Evolutionary conservation across 257 asterid species (phyloP).

Genomic region (Pogostemon cablin): DNA sequence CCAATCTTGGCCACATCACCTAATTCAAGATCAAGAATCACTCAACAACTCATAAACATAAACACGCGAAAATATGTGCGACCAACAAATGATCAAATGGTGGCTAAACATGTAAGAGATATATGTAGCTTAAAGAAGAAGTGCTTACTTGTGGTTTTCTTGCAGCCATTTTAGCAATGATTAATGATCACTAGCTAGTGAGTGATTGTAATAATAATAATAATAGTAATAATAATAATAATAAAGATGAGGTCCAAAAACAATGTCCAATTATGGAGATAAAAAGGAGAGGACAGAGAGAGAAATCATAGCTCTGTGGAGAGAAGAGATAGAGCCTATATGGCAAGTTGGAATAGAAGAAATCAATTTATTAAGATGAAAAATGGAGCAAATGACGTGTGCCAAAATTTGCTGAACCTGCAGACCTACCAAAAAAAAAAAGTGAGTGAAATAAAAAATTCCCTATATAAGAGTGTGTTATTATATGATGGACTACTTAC

Average conservation of each 20-base stretch:
- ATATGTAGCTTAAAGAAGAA: not conserved
- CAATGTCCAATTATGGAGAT: constrained; percentile 10
- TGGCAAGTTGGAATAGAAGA: constrained; percentile 38
- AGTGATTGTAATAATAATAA: not conserved
- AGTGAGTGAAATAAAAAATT: constrained; percentile 33
- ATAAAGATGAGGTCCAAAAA: constrained; percentile 9
- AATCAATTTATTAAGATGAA: not conserved
- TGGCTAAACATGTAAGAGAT: too few species aligned
- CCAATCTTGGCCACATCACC: constrained; percentile 71
- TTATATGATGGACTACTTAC: too few species aligned
- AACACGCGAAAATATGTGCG: not conserved
- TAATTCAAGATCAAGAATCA: constrained; percentile 1
- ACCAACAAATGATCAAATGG: not conserved
- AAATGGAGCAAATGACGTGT: constrained; percentile 18
- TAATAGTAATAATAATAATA: not conserved
- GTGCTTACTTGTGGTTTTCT: constrained; percentile 49
- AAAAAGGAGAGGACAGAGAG: constrained; percentile 6
- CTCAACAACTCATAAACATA: not conserved
- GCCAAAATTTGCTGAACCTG: constrained; percentile 65
- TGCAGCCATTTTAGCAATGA: constrained; percentile 35
- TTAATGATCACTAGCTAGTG: not conserved
- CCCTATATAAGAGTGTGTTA: too few species aligned
- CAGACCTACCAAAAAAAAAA: too few species aligned
- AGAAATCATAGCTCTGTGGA: not conserved
- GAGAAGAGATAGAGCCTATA: not conserved